These are phyloP conservation scores for Anisogramma anomala DNA, from an alignment of 2,329 filamentous ascomycete species.

Conservation along the genomic window DNA sequence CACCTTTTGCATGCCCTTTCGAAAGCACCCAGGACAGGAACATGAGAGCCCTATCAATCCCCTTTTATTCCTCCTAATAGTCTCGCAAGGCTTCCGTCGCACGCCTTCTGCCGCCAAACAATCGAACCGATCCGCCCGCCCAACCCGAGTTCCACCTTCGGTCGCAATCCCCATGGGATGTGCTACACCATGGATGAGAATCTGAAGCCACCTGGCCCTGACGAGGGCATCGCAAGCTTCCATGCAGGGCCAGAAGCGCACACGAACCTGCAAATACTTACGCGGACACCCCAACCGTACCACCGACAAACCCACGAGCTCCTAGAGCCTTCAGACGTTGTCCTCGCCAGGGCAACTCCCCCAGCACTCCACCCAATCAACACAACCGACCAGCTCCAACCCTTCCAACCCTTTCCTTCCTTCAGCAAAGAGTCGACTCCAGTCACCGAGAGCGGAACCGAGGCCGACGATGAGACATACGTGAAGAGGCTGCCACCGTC, in stretches of 20 bases:
- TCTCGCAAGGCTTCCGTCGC: too few species aligned
- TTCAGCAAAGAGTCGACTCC: slow-evolving; percentile 43
- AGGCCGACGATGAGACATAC: slow-evolving; percentile 88
- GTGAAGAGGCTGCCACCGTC: slow-evolving; percentile 77
- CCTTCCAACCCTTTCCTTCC: too few species aligned
- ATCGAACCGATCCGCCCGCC: neutral
- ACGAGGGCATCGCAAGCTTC: slow-evolving; percentile 16
- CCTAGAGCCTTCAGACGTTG: slow-evolving; percentile 29
- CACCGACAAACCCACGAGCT: slow-evolving; percentile 47
- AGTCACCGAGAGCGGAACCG: slow-evolving; percentile 81
- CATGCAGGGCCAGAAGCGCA: slow-evolving; percentile 23
- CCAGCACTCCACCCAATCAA: slow-evolving; percentile 15
- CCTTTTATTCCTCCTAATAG: neutral
- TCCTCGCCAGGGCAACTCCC: slow-evolving; percentile 17
- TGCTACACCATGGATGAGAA: slow-evolving; percentile 36
- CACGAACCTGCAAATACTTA: slow-evolving; percentile 35
- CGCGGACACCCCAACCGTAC: slow-evolving; percentile 58
- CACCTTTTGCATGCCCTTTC: neutral
- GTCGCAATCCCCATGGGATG: slow-evolving; percentile 11
- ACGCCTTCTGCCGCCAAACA: neutral
- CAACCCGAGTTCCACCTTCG: neutral
- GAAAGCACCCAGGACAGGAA: neutral
- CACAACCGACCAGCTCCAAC: slow-evolving; percentile 17
- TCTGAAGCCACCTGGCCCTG: slow-evolving; percentile 26
- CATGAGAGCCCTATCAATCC: neutral